phyloP scores from a whole-genome alignment of 2,329 filamentous ascomycete species.

The Diaporthe helianthi region DNA sequence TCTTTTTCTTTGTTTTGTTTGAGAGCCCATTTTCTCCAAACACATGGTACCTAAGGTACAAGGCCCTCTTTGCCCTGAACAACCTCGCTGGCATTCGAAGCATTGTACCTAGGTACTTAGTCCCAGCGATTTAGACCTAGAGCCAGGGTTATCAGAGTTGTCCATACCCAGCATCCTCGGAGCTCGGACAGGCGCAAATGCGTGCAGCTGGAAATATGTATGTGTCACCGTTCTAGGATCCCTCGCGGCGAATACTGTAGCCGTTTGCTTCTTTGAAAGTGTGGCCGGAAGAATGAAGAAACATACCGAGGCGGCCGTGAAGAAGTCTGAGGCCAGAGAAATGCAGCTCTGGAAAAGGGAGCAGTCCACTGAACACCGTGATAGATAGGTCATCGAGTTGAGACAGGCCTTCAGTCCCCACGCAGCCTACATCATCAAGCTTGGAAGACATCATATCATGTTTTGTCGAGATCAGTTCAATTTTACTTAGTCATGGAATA shows the following conservation, averaged over 20 bases:
- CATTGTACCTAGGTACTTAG: too few relatives aligned
- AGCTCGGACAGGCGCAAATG: slow-evolving; percentile 19
- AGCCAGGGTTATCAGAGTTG: slow-evolving; percentile 5
- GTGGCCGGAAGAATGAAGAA: slow-evolving; percentile 27
- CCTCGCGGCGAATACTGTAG: slow-evolving; percentile 20
- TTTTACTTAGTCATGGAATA: too few relatives aligned
- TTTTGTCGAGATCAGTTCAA: neutral
- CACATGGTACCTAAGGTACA: too few relatives aligned
- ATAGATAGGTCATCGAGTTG: neutral
- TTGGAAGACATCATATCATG: too few relatives aligned
- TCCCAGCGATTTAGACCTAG: slow-evolving; percentile 4
- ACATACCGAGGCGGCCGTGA: slow-evolving; percentile 28
- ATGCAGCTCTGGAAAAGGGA: slow-evolving; percentile 25
- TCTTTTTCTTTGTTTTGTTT: too few relatives aligned
- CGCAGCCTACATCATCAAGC: neutral
- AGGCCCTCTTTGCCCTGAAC: too few relatives aligned
- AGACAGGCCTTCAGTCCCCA: neutral
- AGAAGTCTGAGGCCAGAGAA: slow-evolving; percentile 25
- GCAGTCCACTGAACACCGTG: neutral
- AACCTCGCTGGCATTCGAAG: too few relatives aligned
- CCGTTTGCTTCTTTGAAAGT: slow-evolving; percentile 27
- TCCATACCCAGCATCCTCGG: slow-evolving; percentile 7
- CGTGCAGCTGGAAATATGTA: slow-evolving; percentile 27
- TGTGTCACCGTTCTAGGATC: slow-evolving; percentile 26
- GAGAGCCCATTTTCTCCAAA: too few relatives aligned